Evolutionary conservation across 139 green algal species (phyloP).

Genomic region (Closterium sp.): DNA sequence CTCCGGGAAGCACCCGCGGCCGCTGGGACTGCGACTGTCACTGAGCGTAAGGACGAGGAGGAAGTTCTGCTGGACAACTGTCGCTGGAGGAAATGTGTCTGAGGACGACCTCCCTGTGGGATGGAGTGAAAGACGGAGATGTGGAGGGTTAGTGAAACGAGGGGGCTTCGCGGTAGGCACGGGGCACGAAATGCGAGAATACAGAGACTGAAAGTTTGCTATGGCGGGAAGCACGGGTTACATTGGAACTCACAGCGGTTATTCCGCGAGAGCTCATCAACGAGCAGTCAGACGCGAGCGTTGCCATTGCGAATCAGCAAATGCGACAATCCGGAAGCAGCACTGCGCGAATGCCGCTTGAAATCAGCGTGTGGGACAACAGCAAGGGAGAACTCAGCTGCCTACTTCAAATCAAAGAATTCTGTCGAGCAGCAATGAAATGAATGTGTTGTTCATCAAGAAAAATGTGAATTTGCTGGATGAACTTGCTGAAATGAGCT

Average conservation of each 20-base stretch:
- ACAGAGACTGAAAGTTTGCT: neutral
- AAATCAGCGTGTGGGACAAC: neutral
- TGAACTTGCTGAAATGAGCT: too few species aligned
- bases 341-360: neutral
- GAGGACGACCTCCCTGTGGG: neutral
- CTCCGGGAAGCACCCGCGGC: neutral
- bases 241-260: neutral
- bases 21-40: neutral
- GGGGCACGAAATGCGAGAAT: neutral
- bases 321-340: neutral
- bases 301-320: neutral
- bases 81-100: neutral
- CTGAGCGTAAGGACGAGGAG: neutral
- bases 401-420: neutral
- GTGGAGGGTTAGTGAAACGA: neutral
- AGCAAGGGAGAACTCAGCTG: neutral
- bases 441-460: too few species aligned
- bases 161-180: neutral
- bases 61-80: neutral
- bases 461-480: too few species aligned
- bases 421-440: too few species aligned
- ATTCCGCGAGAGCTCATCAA: neutral
- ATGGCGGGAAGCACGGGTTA: too few species aligned
- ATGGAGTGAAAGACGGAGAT: neutral
- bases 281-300: neutral